These are phyloP conservation scores for Saccharomyces kudriavzevii DNA, from an alignment of 805 yeast species.

Conservation along the genomic window DNA sequence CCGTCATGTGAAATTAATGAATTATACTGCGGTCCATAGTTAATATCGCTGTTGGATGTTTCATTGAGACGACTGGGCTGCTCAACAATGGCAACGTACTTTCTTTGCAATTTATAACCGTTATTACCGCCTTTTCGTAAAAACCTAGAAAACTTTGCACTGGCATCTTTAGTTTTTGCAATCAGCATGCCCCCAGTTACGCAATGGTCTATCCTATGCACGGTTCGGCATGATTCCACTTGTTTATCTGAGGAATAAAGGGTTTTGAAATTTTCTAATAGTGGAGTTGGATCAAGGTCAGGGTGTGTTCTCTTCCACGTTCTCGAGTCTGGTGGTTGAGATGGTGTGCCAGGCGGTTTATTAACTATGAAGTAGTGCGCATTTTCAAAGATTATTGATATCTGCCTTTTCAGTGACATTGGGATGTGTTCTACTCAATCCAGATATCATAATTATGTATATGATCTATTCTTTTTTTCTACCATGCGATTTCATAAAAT, in stretches of 20 bases:
- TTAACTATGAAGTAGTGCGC: slow-evolving; percentile 28
- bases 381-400: slow-evolving; percentile 11
- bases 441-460: background rate
- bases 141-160: slow-evolving; percentile 29
- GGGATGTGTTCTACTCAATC: background rate
- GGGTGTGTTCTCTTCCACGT: slow-evolving; percentile 6
- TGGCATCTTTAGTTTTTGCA: slow-evolving; percentile 29
- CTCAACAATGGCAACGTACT: slow-evolving; percentile 30
- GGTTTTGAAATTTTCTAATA: slow-evolving; percentile 15
- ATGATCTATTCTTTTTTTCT: background rate
- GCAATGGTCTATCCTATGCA: slow-evolving; percentile 34
- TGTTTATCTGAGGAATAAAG: background rate
- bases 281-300: slow-evolving; percentile 7
- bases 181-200: slow-evolving; percentile 37
- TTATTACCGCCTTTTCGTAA: slow-evolving; percentile 30
- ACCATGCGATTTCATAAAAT: background rate
- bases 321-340: slow-evolving; percentile 27
- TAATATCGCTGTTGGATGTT: slow-evolving; percentile 4
- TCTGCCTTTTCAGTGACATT: background rate
- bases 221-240: slow-evolving; percentile 18
- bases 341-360: slow-evolving; percentile 31
- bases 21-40: slow-evolving; percentile 9
- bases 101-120: slow-evolving; percentile 31
- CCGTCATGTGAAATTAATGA: background rate
- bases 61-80: background rate